Evolutionary conservation across 2,329 filamentous ascomycete species (phyloP).

Genomic region (Colletotrichum somersetense): DNA sequence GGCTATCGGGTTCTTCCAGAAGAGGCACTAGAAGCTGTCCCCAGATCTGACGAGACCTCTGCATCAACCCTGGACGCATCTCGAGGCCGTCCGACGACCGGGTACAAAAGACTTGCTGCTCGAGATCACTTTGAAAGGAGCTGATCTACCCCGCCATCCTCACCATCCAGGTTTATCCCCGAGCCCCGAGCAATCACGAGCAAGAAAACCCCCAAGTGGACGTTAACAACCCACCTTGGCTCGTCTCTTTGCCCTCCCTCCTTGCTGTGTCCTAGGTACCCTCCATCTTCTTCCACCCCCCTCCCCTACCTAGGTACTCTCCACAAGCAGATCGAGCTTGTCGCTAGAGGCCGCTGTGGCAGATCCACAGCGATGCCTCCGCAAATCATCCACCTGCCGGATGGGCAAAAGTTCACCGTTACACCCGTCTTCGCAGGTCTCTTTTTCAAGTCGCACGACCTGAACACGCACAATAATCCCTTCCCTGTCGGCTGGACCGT

Average conservation of each 20-base stretch:
- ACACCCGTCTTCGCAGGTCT: slow-evolving; percentile 91
- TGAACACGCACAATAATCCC: slow-evolving; percentile 75
- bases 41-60: slow-evolving; percentile 27
- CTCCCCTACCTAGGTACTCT: background rate
- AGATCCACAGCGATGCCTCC: slow-evolving; percentile 50
- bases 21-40: slow-evolving; percentile 33
- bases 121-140: slow-evolving; percentile 23
- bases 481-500: slow-evolving; percentile 93
- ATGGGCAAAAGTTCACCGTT: slow-evolving; percentile 86
- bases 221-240: background rate
- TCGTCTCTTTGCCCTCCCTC: background rate
- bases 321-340: slow-evolving; percentile 2
- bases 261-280: slow-evolving; percentile 5
- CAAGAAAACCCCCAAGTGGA: background rate
- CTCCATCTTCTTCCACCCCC: background rate
- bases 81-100: slow-evolving; percentile 8
- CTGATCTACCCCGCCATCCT: slow-evolving; percentile 35
- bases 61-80: slow-evolving; percentile 16
- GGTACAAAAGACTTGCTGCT: slow-evolving; percentile 28
- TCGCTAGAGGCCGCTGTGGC: slow-evolving; percentile 16
- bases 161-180: slow-evolving; percentile 10
- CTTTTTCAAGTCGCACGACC: slow-evolving; percentile 86
- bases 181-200: slow-evolving; percentile 1
- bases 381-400: slow-evolving; percentile 78
- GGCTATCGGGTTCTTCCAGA: slow-evolving; percentile 22